phyloP scores from a whole-genome alignment of 768 basidiomycete genomes.

The Baorangia bicolor region DNA sequence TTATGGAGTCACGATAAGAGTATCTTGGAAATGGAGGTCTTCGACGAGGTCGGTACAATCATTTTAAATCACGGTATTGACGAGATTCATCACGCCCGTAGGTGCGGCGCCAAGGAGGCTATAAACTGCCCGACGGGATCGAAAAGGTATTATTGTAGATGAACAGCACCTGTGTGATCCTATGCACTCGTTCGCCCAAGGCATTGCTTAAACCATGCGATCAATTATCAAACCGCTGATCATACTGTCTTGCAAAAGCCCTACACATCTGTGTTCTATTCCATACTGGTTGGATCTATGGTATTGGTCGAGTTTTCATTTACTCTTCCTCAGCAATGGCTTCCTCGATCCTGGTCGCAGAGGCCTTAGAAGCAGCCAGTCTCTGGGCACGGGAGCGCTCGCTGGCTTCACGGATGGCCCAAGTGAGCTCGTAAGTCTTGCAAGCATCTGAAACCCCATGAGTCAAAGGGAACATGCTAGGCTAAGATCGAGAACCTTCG shows the following conservation, averaged over 20 bases:
- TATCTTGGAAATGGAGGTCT: slow-evolving; percentile 31
- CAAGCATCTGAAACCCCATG: slow-evolving; percentile 60
- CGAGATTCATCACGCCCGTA: slow-evolving; percentile 7
- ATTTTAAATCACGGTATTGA: not conserved
- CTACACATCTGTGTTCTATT: slow-evolving; percentile 2
- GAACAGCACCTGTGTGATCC: not conserved
- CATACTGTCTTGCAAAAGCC: not conserved
- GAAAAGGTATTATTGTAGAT: slow-evolving; percentile 30
- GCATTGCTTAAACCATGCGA: not conserved
- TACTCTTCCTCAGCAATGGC: slow-evolving; percentile 30
- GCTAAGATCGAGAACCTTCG: slow-evolving; percentile 55
- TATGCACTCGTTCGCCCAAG: not conserved
- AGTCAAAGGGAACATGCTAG: not conserved
- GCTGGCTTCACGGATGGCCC: slow-evolving; percentile 85
- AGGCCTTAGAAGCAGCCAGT: slow-evolving; percentile 36
- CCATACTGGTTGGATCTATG: not conserved
- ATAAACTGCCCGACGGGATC: slow-evolving; percentile 39
- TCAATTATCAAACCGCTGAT: not conserved
- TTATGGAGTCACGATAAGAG: slow-evolving; percentile 49
- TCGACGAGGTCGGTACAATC: slow-evolving; percentile 39
- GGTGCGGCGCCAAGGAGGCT: slow-evolving; percentile 40
- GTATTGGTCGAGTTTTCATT: not conserved
- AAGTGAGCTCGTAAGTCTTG: slow-evolving; percentile 87
- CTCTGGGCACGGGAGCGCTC: slow-evolving; percentile 60
- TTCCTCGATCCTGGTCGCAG: slow-evolving; percentile 26